These are phyloP conservation scores for Penicillium macrosclerotiorum DNA, from an alignment of 495 filamentous ascomycete species.

Conservation along the genomic window DNA sequence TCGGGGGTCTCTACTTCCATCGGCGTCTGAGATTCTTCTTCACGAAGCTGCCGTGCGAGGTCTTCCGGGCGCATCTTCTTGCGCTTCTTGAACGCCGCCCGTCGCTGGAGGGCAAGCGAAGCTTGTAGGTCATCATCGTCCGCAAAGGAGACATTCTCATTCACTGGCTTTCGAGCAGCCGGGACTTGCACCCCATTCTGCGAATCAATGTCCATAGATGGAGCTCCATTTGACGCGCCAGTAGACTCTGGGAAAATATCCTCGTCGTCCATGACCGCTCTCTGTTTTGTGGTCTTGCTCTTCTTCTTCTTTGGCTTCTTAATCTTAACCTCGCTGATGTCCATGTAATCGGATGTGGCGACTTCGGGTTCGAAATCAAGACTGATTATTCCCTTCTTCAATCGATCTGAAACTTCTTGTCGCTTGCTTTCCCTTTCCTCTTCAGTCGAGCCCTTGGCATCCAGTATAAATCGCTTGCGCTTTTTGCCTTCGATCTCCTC, in stretches of 20 bases:
- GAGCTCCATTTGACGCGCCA: slow-evolving; percentile 40
- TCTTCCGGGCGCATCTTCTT: slow-evolving; percentile 82
- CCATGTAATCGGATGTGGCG: slow-evolving; percentile 81
- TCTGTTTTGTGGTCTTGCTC: slow-evolving; percentile 69
- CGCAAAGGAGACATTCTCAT: slow-evolving; percentile 66
- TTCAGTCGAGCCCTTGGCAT: slow-evolving; percentile 64
- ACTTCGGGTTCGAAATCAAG: slow-evolving; percentile 69
- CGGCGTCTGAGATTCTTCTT: slow-evolving; percentile 62
- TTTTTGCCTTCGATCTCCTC: slow-evolving; percentile 94
- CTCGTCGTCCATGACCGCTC: slow-evolving; percentile 70
- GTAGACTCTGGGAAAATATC: slow-evolving; percentile 57
- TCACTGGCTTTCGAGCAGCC: slow-evolving; percentile 57
- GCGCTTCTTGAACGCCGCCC: slow-evolving; percentile 82
- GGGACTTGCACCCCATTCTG: slow-evolving; percentile 34
- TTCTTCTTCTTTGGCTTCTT: slow-evolving; percentile 96
- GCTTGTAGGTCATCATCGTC: slow-evolving; percentile 94
- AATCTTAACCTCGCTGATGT: slow-evolving; percentile 79
- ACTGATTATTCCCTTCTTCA: slow-evolving; percentile 68
- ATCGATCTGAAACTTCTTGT: slow-evolving; percentile 53
- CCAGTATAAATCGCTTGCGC: slow-evolving; percentile 81
- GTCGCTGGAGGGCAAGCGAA: slow-evolving; percentile 74
- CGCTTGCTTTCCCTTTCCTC: slow-evolving; percentile 63
- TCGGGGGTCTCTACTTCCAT: slow-evolving; percentile 48
- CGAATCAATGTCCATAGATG: slow-evolving; percentile 77
- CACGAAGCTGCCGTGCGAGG: slow-evolving; percentile 74